Base-by-base conservation (phyloP, 345 rosid genomes). In the Durio zibethinus region DNA sequence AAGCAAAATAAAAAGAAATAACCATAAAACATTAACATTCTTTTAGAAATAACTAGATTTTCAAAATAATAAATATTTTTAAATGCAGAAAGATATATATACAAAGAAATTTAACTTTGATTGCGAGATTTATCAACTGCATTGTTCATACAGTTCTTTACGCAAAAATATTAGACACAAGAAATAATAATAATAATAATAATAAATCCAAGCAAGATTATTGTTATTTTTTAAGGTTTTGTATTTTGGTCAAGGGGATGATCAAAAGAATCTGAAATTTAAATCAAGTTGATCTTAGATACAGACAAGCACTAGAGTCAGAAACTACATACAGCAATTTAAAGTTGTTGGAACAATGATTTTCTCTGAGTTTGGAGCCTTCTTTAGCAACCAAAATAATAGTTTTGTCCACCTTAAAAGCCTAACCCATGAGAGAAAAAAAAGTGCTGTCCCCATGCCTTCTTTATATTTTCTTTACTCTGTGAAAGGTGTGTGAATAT, bases 331-430 rank as follows among this genome's bases (percentile, higher is more conserved):
- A 15, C 38, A 40, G 59, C 27, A 59, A 52, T 38, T 71, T 1
- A 79, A 62, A 73, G 78, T 64, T 23, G 64, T 66, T 59, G 2
- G n/a, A 70, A 61, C 64, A 73, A 81, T 56, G 57, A 73, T 73
- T 77, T 73, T 75, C 54, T 68, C 67, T 50, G 72, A 60, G 72
- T 35, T 70, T 77, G 77, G 38, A 40, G 54, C 57, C 74, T 74
- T 83, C 74, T 80, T 80, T 80, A 23, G 71, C 72, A 63, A 74
- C 60, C 77, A 75, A 71, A 47, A 57, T 78, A n/a, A 40, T 78
- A 43, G 7, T 12, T 25, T 43, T 68, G 15, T 77, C 25, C 60
- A 73, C 70, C 82, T 85, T 8, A 73, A 80, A 80, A 83, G 82
- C 64, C 78, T 63, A 80, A 63, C 77, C 83, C 62, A 23, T 59